Percentiles rank a stretch among this genome's conserved stretches.
Conservation (phyloP, 306 rosid species). For the Pyrus communis region DNA sequence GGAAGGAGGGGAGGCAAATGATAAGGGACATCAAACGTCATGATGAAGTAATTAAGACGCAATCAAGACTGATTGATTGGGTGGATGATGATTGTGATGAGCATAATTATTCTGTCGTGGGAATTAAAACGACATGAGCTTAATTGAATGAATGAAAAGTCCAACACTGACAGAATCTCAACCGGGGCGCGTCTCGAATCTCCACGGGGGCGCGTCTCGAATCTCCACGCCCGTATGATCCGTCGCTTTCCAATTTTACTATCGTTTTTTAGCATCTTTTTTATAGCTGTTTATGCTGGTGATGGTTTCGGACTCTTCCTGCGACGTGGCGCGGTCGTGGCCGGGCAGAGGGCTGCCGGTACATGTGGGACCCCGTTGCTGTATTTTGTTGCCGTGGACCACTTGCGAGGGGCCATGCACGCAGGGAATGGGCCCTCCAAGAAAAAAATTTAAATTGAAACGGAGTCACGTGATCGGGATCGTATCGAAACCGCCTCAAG, state of each 20-base stretch:
- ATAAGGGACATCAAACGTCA: not conserved
- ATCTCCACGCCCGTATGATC: constrained; percentile 10
- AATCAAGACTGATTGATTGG: not conserved
- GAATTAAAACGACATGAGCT: not conserved
- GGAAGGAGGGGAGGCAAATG: not conserved
- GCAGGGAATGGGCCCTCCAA: not conserved
- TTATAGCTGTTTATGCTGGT: not conserved
- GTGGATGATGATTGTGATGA: not conserved
- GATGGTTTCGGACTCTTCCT: not conserved
- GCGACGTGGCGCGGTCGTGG: not conserved
- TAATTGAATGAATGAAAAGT: not conserved
- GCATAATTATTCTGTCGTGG: not conserved
- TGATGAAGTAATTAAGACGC: not conserved
- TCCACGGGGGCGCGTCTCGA: constrained; percentile 5
- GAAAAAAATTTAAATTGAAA: not conserved
- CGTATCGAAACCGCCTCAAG: not conserved
- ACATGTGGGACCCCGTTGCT: not conserved
- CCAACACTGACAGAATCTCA: constrained; percentile 16
- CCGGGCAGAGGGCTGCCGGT: not conserved
- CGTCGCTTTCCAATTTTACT: not conserved
- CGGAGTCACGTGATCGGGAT: not conserved
- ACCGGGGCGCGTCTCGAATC: constrained; percentile 4
- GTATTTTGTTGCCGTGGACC: not conserved
- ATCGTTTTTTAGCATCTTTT: too few relatives aligned
- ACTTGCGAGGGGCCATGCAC: not conserved